Conservation (phyloP, 352 stramenopile species). For the Phytophthora chlamydospora region DNA sequence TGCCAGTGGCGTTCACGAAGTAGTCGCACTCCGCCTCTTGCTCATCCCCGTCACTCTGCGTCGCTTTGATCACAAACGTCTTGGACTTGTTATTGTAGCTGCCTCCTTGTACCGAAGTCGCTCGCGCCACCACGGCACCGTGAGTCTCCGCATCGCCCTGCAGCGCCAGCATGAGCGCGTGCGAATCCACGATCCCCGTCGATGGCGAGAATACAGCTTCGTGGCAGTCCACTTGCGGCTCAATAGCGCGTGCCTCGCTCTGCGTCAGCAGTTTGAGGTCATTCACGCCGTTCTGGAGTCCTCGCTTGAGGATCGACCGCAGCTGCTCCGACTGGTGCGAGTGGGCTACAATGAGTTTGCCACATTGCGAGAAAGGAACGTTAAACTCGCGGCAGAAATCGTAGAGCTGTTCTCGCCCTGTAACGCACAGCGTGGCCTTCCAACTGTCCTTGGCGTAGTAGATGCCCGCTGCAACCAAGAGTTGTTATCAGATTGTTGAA, state of each 20-base stretch:
- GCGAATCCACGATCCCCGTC: constrained; percentile 96
- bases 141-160: constrained; percentile 91
- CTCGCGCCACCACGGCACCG: constrained; percentile 82
- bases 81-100: constrained; percentile 37
- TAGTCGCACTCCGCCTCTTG: constrained; percentile 88
- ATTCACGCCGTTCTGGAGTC: constrained; percentile 57
- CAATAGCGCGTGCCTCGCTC: constrained; percentile 46
- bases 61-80: constrained; percentile 43
- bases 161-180: constrained; percentile 91
- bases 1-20: constrained; percentile 93
- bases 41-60: constrained; percentile 35
- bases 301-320: constrained; percentile 40
- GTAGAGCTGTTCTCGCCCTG: constrained; percentile 90
- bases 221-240: constrained; percentile 64
- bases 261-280: constrained; percentile 60
- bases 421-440: constrained; percentile 93
- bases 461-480: constrained; percentile 67
- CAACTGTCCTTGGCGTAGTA: constrained; percentile 93
- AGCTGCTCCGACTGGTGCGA: constrained; percentile 53
- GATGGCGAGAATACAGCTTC: constrained; percentile 93
- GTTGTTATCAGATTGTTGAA: constrained; percentile 10
- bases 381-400: constrained; percentile 87
- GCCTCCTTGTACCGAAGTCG: constrained; percentile 62
- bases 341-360: constrained; percentile 96
- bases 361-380: constrained; percentile 87